Conservation (phyloP, 1,284 basidiomycete species). For the Cutaneotrichosporon sp. region DNA sequence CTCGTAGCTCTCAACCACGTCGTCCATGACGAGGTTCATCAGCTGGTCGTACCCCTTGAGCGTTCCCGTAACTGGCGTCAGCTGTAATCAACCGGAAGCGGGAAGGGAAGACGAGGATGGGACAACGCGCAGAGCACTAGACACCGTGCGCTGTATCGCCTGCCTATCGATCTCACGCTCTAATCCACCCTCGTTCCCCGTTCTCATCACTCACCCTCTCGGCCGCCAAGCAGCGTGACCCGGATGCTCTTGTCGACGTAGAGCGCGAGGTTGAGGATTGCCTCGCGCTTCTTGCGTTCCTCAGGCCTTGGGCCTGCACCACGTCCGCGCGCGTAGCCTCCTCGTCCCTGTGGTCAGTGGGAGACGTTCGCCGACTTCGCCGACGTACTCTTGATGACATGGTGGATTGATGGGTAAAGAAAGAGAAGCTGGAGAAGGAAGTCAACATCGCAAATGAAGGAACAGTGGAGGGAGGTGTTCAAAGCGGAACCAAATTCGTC, state of each 20-base stretch:
- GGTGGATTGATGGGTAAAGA: too few relatives aligned
- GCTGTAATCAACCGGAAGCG: too few relatives aligned
- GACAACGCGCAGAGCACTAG: too few relatives aligned
- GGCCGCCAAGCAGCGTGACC: constrained; percentile 94
- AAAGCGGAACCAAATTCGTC: constrained; percentile 4
- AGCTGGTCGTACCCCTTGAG: constrained; percentile 96
- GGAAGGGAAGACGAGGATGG: too few relatives aligned
- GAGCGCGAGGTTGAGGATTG: constrained; percentile 90
- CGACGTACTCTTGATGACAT: constrained; percentile 23
- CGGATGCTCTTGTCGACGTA: constrained; percentile 87
- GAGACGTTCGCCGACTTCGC: neutral
- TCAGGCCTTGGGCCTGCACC: constrained; percentile 28
- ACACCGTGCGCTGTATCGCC: too few relatives aligned
- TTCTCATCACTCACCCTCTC: constrained; percentile 66
- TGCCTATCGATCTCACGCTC: too few relatives aligned
- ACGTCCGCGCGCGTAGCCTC: constrained; percentile 36
- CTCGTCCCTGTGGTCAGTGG: constrained; percentile 16
- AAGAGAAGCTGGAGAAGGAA: constrained; percentile 1
- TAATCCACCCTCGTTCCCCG: neutral
- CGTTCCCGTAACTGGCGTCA: constrained; percentile 69
- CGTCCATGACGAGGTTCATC: constrained; percentile 71
- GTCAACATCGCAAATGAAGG: neutral
- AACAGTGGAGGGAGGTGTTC: neutral
- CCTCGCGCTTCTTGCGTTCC: constrained; percentile 88
- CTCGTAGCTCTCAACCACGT: constrained; percentile 49